These are phyloP conservation scores for Trichoderma pleuroti DNA, from an alignment of 2,329 filamentous ascomycete genomes.

Conservation along the genomic window DNA sequence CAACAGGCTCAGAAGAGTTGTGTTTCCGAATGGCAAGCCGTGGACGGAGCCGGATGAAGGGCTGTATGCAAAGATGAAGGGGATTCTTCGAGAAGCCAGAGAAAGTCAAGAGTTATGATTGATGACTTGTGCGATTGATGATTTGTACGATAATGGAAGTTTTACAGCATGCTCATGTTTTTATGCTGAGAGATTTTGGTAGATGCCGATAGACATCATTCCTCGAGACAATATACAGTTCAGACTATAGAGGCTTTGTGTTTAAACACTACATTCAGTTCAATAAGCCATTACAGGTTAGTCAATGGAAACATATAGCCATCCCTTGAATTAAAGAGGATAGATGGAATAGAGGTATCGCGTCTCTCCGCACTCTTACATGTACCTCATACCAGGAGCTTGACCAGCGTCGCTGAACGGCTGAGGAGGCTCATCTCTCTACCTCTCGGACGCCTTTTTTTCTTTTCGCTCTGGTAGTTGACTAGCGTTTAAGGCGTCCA, in stretches of 20 bases:
- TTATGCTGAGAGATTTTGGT: neutral
- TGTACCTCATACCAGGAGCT: neutral
- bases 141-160: neutral
- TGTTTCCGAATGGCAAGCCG: neutral
- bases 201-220: neutral
- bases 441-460: neutral
- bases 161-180: neutral
- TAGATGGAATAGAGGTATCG: neutral
- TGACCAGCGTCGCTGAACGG: neutral
- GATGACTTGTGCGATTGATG: neutral
- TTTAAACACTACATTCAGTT: no score
- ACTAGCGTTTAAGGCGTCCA: neutral
- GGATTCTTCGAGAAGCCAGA: neutral
- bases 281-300: neutral
- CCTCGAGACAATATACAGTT: neutral
- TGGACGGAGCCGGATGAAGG: neutral
- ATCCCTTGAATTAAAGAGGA: no score
- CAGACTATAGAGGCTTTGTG: neutral
- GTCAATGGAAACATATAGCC: no score
- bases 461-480: neutral
- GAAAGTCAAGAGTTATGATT: neutral
- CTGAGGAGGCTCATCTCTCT: neutral
- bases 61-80: neutral
- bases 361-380: neutral
- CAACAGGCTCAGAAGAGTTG: neutral